A percentile compares a stretch with the other conserved stretches of the same genome.
Evolutionary conservation across 2,329 filamentous ascomycete genomes (phyloP).

Genomic region (Calonectria pteridis): DNA sequence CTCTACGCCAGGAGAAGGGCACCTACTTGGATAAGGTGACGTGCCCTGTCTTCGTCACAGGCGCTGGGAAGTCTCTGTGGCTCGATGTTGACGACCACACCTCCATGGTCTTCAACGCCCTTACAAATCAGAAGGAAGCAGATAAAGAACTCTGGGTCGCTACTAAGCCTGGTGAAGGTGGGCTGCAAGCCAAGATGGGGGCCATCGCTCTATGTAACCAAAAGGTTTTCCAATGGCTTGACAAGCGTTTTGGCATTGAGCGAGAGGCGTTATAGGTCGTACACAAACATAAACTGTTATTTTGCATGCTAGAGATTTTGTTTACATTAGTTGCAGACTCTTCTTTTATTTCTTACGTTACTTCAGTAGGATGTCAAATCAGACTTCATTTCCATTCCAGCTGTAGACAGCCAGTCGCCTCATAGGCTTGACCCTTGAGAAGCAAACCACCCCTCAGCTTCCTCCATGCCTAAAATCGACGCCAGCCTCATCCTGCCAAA

Average conservation of each 20-base stretch:
- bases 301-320: not conserved
- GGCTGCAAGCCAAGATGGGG: slow-evolving; percentile 43
- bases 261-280: not conserved
- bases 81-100: slow-evolving; percentile 29
- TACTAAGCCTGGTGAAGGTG: slow-evolving; percentile 24
- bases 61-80: slow-evolving; percentile 37
- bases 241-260: slow-evolving; percentile 37
- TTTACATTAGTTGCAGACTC: not conserved
- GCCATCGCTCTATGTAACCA: slow-evolving; percentile 35
- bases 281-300: not conserved
- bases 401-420: not conserved
- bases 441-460: not conserved
- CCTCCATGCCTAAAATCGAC: too few species aligned
- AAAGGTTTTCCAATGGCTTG: slow-evolving; percentile 38
- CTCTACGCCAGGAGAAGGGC: slow-evolving; percentile 28
- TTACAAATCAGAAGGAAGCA: slow-evolving; percentile 12
- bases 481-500: not conserved
- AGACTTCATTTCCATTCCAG: not conserved
- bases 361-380: not conserved
- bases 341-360: not conserved
- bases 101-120: slow-evolving; percentile 26
- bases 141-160: slow-evolving; percentile 42
- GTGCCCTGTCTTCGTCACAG: slow-evolving; percentile 47
- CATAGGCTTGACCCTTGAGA: not conserved
- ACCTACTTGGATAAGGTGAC: slow-evolving; percentile 37